Base-by-base conservation (phyloP, 176 grass and related monocot genomes). In the Microstegium vimineum region DNA sequence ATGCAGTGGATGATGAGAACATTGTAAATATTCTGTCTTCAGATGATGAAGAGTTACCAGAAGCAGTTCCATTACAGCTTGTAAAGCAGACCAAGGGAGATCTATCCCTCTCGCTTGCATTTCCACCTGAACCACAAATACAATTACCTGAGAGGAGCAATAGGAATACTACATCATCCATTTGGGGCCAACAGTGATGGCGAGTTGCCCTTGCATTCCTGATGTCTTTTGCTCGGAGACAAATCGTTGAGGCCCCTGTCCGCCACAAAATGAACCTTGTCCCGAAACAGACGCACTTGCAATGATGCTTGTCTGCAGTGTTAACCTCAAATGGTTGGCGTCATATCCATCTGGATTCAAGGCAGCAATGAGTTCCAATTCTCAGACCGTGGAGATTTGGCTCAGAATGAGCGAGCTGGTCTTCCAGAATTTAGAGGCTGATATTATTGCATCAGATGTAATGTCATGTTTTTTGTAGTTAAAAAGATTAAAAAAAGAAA, bases 91-190 rank as follows among this genome's bases (percentile, higher is more conserved):
- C 42, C 59, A 63, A 57, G 8, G 78, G 60, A 90, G 68, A 85
- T 74, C 81, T 94, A 8, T 89, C 88, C 17, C 90, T 94, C 33
- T 87, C 90, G 36, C 90, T 94, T 73, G 90, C 69, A 62, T 87
- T 89, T 60, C 75, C 78, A 4, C 72, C 66, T 16, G 36, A 74
- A 26, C 32, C 73, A 16, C 72, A 75, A 31, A 65, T 52, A 27
- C 11, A 42, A 30, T 75, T 86, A 71, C 62, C 75, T 32, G 62
- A 71, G 36, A 47, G 46, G 74, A 82, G 27, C 54, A 64, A 10
- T 26, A 64, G 28, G 82, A 76, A 34, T 33, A 63, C 71, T 25
- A 2, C 28, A 64, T 43, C 63, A 40, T 75, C 22, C 10, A 33
- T 85, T 70, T 86, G 76, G 41, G 51, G 43, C 57, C 37, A 41